A percentile compares a stretch with the other conserved stretches of the same genome.
These are phyloP conservation scores for Xylaria curta DNA, from an alignment of 495 filamentous ascomycete genomes.

Conservation along the genomic window DNA sequence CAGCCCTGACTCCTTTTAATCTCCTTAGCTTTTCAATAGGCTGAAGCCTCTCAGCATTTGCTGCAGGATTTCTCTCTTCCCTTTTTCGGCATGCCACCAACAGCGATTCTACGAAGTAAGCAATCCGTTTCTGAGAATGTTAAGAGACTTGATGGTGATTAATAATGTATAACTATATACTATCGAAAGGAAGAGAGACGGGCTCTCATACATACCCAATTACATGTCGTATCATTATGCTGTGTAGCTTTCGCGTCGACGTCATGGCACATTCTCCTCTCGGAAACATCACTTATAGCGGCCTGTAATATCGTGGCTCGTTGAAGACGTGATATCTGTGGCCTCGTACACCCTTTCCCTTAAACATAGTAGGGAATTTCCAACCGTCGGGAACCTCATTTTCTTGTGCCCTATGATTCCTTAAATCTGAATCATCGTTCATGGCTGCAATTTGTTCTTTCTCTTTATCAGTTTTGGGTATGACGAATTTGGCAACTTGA, in stretches of 20 bases:
- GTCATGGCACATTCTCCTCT: conserved; percentile 27
- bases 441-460: conserved; percentile 52
- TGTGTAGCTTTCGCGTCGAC: conserved; percentile 31
- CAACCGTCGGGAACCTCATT: conserved; percentile 76
- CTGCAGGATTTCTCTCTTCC: background rate
- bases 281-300: conserved; percentile 26
- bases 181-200: conserved; percentile 9
- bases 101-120: background rate
- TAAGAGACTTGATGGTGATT: background rate
- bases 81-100: background rate
- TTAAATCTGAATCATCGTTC: conserved; percentile 32
- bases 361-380: conserved; percentile 88
- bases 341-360: conserved; percentile 83
- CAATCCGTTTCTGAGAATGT: background rate
- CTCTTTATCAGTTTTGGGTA: conserved; percentile 72
- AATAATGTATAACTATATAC: conserved; percentile 5
- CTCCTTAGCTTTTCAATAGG: background rate
- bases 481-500: conserved; percentile 94
- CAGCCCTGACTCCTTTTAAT: background rate
- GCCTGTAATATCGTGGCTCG: conserved; percentile 76
- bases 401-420: conserved; percentile 56
- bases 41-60: background rate
- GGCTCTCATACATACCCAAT: conserved; percentile 17
- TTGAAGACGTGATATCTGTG: conserved; percentile 97
- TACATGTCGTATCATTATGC: conserved; percentile 24